Evolutionary conservation across 140 eudicot species (phyloP).

Genomic region (Oenanthe javanica): DNA sequence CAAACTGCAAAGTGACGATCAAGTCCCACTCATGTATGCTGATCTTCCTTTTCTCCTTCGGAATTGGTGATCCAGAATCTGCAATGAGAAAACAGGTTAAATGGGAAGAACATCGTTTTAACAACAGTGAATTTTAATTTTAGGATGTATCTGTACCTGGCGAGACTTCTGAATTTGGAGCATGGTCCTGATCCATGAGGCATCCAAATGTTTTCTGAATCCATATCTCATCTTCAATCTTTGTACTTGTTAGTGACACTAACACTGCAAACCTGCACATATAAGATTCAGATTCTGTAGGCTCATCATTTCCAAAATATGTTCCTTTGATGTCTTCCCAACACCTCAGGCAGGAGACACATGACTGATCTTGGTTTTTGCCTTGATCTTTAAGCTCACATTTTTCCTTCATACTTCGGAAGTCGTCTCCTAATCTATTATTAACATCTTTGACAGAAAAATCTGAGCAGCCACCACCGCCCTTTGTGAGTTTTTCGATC

Average conservation of each 20-base stretch:
- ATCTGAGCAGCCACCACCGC: slow-evolving; percentile 31
- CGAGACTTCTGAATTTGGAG: background rate
- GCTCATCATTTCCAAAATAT: slow-evolving; percentile 4
- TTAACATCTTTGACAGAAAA: slow-evolving; percentile 29
- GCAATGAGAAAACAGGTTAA: slow-evolving; percentile 3
- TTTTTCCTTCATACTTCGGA: slow-evolving; percentile 14
- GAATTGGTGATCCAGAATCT: slow-evolving; percentile 3
- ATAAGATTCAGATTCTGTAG: slow-evolving; percentile 23
- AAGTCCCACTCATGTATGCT: background rate
- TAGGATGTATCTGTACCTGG: background rate
- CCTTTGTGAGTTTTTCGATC: slow-evolving; percentile 31
- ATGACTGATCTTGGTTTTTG: slow-evolving; percentile 20
- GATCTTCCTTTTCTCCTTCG: background rate
- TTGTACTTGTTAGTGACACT: slow-evolving; percentile 30
- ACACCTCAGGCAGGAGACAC: slow-evolving; percentile 28
- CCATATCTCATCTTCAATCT: slow-evolving; percentile 21
- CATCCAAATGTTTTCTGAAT: slow-evolving; percentile 22
- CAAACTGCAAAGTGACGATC: background rate
- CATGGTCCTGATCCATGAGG: slow-evolving; percentile 27
- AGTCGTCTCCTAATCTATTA: slow-evolving; percentile 16
- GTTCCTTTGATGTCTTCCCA: slow-evolving; percentile 34
- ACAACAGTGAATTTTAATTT: background rate
- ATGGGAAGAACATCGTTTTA: background rate
- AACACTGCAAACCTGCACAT: slow-evolving; percentile 41
- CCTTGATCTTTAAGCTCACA: slow-evolving; percentile 14